Evolutionary conservation across 495 filamentous ascomycete species (phyloP).

Genomic region (Schizothecium vesticola): DNA sequence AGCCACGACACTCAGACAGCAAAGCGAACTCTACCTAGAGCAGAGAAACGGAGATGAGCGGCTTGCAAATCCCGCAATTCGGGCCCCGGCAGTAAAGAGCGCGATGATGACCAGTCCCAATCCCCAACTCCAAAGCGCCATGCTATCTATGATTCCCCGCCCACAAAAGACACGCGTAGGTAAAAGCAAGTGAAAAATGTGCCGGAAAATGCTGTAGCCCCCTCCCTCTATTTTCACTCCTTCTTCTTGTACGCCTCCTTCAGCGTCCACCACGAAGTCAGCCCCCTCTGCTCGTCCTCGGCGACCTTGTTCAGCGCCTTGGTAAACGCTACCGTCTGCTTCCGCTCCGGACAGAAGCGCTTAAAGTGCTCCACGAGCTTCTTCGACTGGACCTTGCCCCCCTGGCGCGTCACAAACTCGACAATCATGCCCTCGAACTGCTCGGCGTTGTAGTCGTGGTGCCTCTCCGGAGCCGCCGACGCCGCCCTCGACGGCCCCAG

Average conservation of each 20-base stretch:
- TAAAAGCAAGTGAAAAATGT: neutral
- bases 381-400: constrained; percentile 66
- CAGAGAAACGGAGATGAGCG: neutral
- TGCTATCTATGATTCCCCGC: neutral
- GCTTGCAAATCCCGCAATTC: neutral
- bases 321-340: constrained; percentile 45
- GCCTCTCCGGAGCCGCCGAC: constrained; percentile 15
- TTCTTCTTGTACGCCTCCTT: constrained; percentile 23
- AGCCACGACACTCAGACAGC: neutral
- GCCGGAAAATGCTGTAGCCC: neutral
- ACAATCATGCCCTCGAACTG: constrained; percentile 72
- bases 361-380: constrained; percentile 73
- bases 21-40: neutral
- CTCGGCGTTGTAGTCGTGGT: constrained; percentile 29
- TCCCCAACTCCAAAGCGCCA: neutral
- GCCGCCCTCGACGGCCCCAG: constrained; percentile 29
- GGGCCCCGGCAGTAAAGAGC: neutral
- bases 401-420: constrained; percentile 64
- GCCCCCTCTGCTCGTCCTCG: constrained; percentile 35
- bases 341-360: constrained; percentile 39
- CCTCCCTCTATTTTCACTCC: neutral
- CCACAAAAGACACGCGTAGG: neutral
- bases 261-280: constrained; percentile 40
- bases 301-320: constrained; percentile 47
- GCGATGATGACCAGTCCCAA: neutral